Evolutionary conservation across 495 filamentous ascomycete genomes (phyloP), one percentile per base, ranked within the genome.

Genomic region (Trichocladium uniseriatum): DNA sequence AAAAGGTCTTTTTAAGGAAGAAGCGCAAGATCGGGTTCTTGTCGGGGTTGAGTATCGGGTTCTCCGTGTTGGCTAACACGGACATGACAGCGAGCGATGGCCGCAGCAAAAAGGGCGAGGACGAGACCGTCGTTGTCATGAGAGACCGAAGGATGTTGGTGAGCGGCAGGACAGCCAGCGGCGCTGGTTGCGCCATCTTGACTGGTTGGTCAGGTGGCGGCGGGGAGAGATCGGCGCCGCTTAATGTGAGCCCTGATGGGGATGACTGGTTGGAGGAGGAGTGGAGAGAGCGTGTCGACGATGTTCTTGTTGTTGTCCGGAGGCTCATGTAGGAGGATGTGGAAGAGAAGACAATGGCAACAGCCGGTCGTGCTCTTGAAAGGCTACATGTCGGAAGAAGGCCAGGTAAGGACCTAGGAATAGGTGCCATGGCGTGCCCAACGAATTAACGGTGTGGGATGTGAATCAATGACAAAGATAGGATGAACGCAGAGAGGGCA

Each of bases 71-170:
- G 11, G 87, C 84, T 54, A 94, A 73, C n/a, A 70, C 59, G 4
- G 77, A 79, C 52, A 94, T 82, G 15, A 83, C 66, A 38, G 73
- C 73, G 24, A 90, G 78, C 36, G 81, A 89, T 24, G 83, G 81
- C 27, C 73, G 71, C 20, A 95, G 75, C 6, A 95, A 76, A 22
- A 78, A 51, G 0, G 80, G 76, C 1, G 87, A 91, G 8, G 86
- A 87, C 0, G 90, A 95, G 46, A 95, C 73, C 18, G 80, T 80
- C 13, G 86, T 84, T 13, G 89, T 84, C 48, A 86, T 71, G 51
- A 90, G 72, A 8, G 87, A 89, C 21, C 91, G 84, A 37, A 95
- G 65, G 39, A 97, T 73, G 19, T 74, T 80, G 14, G 76, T 77
- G 0, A 88, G 68, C 3, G 91, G 87, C 29, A 97, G 75, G 38